Conservation (phyloP, 1,139 yeast genomes). For the Candida dubliniensis region DNA sequence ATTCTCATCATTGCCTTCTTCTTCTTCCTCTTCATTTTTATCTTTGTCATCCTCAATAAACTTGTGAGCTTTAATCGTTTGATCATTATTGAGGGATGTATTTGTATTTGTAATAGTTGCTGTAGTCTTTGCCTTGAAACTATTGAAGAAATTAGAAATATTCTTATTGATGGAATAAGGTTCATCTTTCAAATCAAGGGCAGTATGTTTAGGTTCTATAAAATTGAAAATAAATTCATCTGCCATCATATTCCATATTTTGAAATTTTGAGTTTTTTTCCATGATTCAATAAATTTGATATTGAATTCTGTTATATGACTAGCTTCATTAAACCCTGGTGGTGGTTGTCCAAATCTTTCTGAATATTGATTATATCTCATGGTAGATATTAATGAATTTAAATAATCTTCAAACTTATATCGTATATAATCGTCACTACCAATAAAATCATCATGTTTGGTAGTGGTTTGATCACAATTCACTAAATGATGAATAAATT, state of each 20-base stretch:
- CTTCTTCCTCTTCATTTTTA: constrained; percentile 9
- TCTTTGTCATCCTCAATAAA: constrained; percentile 15
- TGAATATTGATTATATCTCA: constrained; percentile 65
- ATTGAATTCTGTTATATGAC: constrained; percentile 46
- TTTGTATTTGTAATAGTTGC: constrained; percentile 3
- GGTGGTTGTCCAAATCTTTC: constrained; percentile 43
- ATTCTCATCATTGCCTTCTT: constrained; percentile 13
- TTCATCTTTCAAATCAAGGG: constrained; percentile 23
- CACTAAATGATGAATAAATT: constrained; percentile 59
- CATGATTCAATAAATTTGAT: constrained; percentile 60
- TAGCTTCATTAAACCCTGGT: constrained; percentile 41
- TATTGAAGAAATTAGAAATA: constrained; percentile 29
- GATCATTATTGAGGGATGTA: constrained; percentile 1
- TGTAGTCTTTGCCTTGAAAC: constrained; percentile 20
- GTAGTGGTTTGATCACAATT: constrained; percentile 13
- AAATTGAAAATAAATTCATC: constrained; percentile 90
- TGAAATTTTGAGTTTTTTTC: constrained; percentile 65
- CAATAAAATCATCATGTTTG: constrained; percentile 35
- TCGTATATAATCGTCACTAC: constrained; percentile 88
- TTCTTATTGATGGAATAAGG: constrained; percentile 16
- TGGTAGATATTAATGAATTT: constrained; percentile 69
- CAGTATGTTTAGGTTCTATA: constrained; percentile 75
- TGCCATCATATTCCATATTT: constrained; percentile 68
- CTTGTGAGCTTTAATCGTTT: constrained; percentile 18
- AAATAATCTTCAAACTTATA: constrained; percentile 88